Base-by-base conservation (phyloP, 179 eudicot species). In the Silene coronaria region DNA sequence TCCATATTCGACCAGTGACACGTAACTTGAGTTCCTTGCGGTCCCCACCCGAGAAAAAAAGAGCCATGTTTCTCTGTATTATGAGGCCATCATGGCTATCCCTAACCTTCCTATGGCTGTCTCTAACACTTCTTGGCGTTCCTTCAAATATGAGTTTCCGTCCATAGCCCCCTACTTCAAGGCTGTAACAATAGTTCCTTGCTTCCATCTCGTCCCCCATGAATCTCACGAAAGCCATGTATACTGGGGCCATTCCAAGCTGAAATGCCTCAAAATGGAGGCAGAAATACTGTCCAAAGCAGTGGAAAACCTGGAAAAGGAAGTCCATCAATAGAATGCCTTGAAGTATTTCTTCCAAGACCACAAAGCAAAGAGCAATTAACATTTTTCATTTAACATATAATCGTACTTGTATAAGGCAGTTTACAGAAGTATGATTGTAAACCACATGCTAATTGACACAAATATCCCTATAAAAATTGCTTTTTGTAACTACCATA, bases 181-280 rank as follows among this genome's bases (percentile, higher is more conserved):
- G 84, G 71, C 91, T 88, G 82, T 88, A 88, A 62, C 85, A 80
- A 55, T 88, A 88, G 80, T 86, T 88, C 62, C 91, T 78, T 3
- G 96, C 92, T 12, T 90, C 96, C 70, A 66, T 82, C 74, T 90
- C 96, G 57, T 90, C 96, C 12, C 96, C 96, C 96, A 90, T 89
- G 79, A 89, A 90, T 14, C 96, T 89, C 24, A 90, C 89, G 65
- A 90, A 86, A 27, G 91, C 91, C 91, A 88, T 88, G 61, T 88
- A 88, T 19, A 88, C 91, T 34, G 91, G 91, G 3, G 96, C 96
- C 91, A 86, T 84, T 3, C 96, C 92, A 6, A 90, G 90, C 77
- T 90, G 96, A 74, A 90, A 89, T 0, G 96, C 96, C 76, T 90
- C 96, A 42, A 90, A 90, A 78, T 90, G 96, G 74, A 90, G 90